Conservation (phyloP, 306 rosid species). For the Lotus japonicus region DNA sequence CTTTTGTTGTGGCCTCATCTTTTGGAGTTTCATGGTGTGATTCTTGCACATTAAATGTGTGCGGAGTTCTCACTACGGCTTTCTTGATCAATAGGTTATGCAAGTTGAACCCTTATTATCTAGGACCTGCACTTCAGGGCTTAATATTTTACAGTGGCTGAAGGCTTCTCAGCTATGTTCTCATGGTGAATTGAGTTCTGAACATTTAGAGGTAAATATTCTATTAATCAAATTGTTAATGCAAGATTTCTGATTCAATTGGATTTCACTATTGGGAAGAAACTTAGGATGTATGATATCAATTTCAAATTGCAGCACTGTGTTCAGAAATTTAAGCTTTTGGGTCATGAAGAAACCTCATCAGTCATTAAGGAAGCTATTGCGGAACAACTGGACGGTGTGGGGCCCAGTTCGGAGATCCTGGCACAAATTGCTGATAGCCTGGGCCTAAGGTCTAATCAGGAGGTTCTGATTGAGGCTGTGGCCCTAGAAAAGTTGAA, state of each 20-base stretch:
- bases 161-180: conserved; percentile 45
- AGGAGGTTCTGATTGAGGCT: conserved; percentile 86
- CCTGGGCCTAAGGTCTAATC: conserved; percentile 56
- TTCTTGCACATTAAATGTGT: background rate
- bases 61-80: conserved; percentile 20
- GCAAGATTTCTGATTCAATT: background rate
- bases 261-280: conserved; percentile 9
- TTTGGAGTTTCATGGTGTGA: background rate
- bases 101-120: conserved; percentile 59
- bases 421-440: conserved; percentile 61
- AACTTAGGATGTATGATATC: conserved; percentile 19
- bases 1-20: conserved; percentile 14
- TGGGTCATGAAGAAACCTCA: conserved; percentile 51
- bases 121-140: conserved; percentile 41
- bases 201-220: conserved; percentile 56
- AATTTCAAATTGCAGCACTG: conserved; percentile 52
- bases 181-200: conserved; percentile 52
- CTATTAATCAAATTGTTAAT: background rate
- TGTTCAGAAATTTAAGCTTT: conserved; percentile 62
- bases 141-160: conserved; percentile 54
- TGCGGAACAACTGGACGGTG: conserved; percentile 50
- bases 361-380: conserved; percentile 53
- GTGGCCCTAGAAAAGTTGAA: conserved; percentile 84
- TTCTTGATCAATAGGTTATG: conserved; percentile 55
- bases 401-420: conserved; percentile 52